Evolutionary conservation across 176 grass and related monocot genomes (phyloP), one percentile per base, ranked within the genome.

Genomic region (Cymbopogon citratus): DNA sequence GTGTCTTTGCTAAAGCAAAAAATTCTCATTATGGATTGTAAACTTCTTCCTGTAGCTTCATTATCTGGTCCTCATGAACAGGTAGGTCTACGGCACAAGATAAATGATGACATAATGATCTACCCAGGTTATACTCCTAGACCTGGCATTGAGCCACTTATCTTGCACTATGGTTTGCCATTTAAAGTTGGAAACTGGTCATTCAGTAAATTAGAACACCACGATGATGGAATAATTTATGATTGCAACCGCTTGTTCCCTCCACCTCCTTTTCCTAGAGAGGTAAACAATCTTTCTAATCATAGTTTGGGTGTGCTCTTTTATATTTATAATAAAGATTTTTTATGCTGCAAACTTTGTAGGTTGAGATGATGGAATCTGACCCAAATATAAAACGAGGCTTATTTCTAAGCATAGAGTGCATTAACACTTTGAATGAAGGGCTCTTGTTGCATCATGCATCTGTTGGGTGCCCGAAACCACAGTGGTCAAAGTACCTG

Each of bases 161-260:
- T 99, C 68, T 80, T 99, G 89, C 96, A 93, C 71, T 99, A 99
- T 88, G 96, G 92, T 75, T 85, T 95, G 61, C 82, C 87, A 82
- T 99, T 99, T 91, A 86, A 88, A 83, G 92, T 95, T 86, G 96
- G 96, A 12, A 99, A 95, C 19, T 99, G 96, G 96, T 95, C 96
- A 28, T 99, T 99, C 33, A 95, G 91, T 76, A 95, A 99, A 80
- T 77, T 95, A 86, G 91, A 93, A 43, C 92, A 95, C 80, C 92
- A 95, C 72, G 91, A 95, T n/a, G 96, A 99, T 85, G 80, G 69
- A 75, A 91, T 95, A 85, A 85, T 87, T 59, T 95, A 95, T 87
- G 96, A 99, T 38, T 99, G 96, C 77, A 99, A 99, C 79, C 88
- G 82, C 19, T 70, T 99, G 64, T 99, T 99, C 74, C 76, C 83